Percentiles rank a stretch among this genome's conserved stretches.
Conservation (phyloP, 2,329 filamentous ascomycete species). For the Talaromyces rugulosus region DNA sequence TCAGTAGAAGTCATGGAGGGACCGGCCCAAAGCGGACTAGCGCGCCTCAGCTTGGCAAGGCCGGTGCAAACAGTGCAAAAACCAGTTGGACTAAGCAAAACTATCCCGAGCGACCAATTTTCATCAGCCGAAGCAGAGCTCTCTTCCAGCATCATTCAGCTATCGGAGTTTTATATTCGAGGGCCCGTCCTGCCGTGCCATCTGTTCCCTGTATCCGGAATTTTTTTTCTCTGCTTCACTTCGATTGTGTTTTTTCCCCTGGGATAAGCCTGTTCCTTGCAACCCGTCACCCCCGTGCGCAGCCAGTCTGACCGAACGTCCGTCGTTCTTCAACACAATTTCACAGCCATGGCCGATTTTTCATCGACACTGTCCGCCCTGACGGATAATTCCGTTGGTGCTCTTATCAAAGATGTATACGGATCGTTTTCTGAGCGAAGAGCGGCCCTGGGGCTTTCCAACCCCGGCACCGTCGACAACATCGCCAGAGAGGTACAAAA, state of each 20-base stretch:
- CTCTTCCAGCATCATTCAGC: slow-evolving; percentile 2
- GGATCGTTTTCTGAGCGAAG: slow-evolving; percentile 78
- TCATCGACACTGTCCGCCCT: slow-evolving; percentile 59
- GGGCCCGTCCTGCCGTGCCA: neutral
- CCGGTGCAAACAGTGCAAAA: slow-evolving; percentile 12
- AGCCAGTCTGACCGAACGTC: neutral
- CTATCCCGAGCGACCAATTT: slow-evolving; percentile 12
- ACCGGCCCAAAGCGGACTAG: neutral
- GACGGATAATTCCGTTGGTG: slow-evolving; percentile 67
- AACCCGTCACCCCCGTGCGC: neutral
- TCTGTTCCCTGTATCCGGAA: neutral
- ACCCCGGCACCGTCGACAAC: slow-evolving; percentile 88
- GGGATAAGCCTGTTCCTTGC: neutral
- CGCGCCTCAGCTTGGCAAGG: neutral
- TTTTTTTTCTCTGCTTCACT: neutral
- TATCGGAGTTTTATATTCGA: slow-evolving; percentile 6
- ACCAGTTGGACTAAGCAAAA: neutral
- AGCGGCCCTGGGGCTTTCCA: slow-evolving; percentile 80
- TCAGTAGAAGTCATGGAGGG: neutral
- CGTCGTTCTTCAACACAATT: neutral
- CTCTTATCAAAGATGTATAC: slow-evolving; percentile 71
- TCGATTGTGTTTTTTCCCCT: neutral
- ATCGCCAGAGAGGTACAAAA: slow-evolving; percentile 89
- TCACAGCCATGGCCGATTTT: slow-evolving; percentile 36
- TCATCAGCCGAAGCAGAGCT: slow-evolving; percentile 9